Base-by-base conservation (phyloP, 2,329 filamentous ascomycete species). In the Chalara sp. region DNA sequence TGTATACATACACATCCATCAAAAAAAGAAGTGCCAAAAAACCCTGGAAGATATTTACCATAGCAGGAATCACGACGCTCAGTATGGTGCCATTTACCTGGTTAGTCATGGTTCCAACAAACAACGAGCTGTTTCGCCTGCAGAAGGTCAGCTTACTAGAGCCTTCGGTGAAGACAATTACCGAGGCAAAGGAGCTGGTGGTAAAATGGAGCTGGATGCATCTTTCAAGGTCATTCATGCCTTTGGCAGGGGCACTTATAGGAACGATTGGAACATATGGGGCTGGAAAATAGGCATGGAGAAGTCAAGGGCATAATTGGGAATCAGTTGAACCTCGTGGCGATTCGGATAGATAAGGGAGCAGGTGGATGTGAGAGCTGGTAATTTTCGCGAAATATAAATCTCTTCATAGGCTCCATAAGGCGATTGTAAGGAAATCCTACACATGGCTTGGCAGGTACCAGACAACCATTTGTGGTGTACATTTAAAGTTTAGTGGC, bases 61-160 rank as follows among this genome's bases (percentile, higher is more conserved):
- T 54, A 12, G 53, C 53, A 33, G 49, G 40, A 28, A 32, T 46
- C 11, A 32, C 55, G 4, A 68, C 67, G 3, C 44, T 70, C 11
- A 40, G 42, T 40, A 68, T 70, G 53, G 55, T 69, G 13, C 68
- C 68, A 1, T 71, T 69, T 48, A 70, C 68, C 3, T 68, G 61
- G 66, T 21, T 65, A 8, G 49, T 63, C 29, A 68, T 70, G 65
- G 58, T 48, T 12, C 61, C 65, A 2, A 69, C 66, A 5, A 71
- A 70, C 48, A 58, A 67, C 47, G 46, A 31, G 30, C 53, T 67
- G 31, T 66, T 67, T 48, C 29, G 49, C 28, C 44, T 63, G 41
- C 52, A 62, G 10, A 13, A 39, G 10, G 10, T 11, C 45, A 51
- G 42, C 2, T 41, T 43, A 33, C 51, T 35, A 3, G 13, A 10